These are phyloP conservation scores for Houttuynia cordata DNA, from an alignment of 164 flowering plant species.

Conservation along the genomic window DNA sequence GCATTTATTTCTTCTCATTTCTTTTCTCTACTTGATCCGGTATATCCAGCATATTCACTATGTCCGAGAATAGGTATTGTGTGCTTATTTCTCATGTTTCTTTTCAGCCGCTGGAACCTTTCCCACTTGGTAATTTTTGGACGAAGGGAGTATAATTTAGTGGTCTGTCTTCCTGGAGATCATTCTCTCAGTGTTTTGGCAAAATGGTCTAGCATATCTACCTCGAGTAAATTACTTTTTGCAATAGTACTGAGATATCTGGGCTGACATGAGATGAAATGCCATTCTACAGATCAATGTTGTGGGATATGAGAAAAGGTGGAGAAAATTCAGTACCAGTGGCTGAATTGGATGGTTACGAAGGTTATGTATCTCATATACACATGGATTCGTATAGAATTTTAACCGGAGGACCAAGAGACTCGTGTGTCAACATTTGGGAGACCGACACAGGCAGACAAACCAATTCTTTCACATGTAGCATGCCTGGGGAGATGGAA, in stretches of 20 bases:
- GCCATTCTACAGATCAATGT: constrained; percentile 33
- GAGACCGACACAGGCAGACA: constrained; percentile 32
- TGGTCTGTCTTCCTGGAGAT: too few species aligned
- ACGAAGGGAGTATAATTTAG: too few species aligned
- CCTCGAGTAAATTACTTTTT: too few species aligned
- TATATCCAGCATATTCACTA: too few species aligned
- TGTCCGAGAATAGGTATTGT: too few species aligned
- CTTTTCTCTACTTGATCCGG: too few species aligned
- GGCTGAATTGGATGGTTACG: constrained; percentile 42
- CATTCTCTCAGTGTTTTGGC: too few species aligned
- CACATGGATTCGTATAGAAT: constrained; percentile 59
- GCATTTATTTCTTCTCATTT: neutral
- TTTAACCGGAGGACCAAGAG: constrained; percentile 42
- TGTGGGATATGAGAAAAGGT: constrained; percentile 57
- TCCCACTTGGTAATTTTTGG: too few species aligned
- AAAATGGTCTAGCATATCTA: neutral
- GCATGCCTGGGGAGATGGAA: constrained; percentile 2
- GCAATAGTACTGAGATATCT: neutral
- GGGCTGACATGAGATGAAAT: neutral
- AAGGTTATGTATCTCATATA: constrained; percentile 32
- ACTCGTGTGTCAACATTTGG: constrained; percentile 33
- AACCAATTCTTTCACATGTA: constrained; percentile 28
- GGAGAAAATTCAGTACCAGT: constrained; percentile 28
- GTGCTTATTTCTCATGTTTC: too few species aligned
- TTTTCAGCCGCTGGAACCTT: too few species aligned